A percentile compares a stretch with the other conserved stretches of the same genome.
Evolutionary conservation across 208 protist species (phyloP).

Genomic region (Herpetomonas samuelpessoai): DNA sequence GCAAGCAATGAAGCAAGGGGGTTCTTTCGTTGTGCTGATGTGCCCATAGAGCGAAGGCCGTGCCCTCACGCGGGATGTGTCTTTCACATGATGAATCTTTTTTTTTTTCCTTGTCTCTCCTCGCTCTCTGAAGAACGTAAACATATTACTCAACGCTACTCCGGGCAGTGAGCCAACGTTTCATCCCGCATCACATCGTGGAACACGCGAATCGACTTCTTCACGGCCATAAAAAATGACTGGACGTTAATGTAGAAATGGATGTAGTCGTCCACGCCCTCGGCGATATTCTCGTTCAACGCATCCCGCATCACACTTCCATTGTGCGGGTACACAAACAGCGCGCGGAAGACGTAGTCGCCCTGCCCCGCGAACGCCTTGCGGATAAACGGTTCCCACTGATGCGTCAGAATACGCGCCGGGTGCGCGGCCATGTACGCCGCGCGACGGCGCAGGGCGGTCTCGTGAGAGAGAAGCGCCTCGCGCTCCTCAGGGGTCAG

Average conservation of each 20-base stretch:
- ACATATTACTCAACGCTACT: too few species aligned
- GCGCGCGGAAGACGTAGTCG: slow-evolving; percentile 52
- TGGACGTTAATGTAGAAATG: slow-evolving; percentile 40
- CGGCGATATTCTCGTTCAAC: slow-evolving; percentile 35
- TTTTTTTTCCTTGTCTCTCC: too few species aligned
- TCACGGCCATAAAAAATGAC: slow-evolving; percentile 36
- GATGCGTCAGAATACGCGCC: background rate
- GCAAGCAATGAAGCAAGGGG: too few species aligned
- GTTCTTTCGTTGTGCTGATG: too few species aligned
- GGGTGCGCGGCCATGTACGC: background rate
- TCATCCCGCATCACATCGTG: slow-evolving; percentile 13
- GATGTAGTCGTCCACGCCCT: slow-evolving; percentile 22
- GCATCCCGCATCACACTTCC: slow-evolving; percentile 60
- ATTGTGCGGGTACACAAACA: slow-evolving; percentile 82
- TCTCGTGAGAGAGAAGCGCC: background rate
- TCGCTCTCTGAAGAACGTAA: too few species aligned
- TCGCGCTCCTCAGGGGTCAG: background rate
- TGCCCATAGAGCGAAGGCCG: too few species aligned
- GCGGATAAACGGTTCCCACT: slow-evolving; percentile 16
- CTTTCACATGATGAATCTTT: too few species aligned
- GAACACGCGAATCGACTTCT: slow-evolving; percentile 53
- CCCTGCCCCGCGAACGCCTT: slow-evolving; percentile 38
- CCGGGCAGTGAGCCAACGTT: background rate
- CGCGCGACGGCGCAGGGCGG: background rate
- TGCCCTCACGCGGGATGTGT: too few species aligned